These are phyloP conservation scores for Eucalyptus brandiana DNA, from an alignment of 345 rosid genomes.

Conservation along the genomic window DNA sequence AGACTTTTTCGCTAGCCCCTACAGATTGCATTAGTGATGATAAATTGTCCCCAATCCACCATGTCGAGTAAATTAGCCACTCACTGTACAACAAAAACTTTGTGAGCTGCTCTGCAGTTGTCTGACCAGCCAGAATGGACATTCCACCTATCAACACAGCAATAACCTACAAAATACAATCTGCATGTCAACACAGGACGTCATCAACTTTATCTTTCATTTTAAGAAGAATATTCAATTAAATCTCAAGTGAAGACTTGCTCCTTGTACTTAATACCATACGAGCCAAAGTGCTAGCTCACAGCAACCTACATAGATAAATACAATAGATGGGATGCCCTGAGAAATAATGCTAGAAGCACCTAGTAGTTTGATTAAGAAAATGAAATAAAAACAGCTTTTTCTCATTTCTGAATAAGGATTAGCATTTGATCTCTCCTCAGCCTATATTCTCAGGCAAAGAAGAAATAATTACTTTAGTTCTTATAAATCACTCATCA, in stretches of 20 bases:
- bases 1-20: constrained; percentile 98
- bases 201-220: background rate
- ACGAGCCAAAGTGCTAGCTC: background rate
- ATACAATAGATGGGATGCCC: background rate
- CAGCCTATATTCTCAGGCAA: background rate
- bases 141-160: constrained; percentile 89
- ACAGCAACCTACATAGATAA: background rate
- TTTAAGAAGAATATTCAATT: background rate
- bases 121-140: constrained; percentile 73
- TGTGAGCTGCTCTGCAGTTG: constrained; percentile 90
- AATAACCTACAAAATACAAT: constrained; percentile 43
- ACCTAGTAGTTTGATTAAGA: background rate
- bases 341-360: background rate
- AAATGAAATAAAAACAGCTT: background rate
- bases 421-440: background rate
- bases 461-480: background rate
- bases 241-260: background rate
- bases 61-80: constrained; percentile 93
- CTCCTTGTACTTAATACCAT: background rate
- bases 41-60: constrained; percentile 96
- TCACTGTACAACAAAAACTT: constrained; percentile 92
- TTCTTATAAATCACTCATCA: background rate
- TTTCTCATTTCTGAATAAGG: background rate
- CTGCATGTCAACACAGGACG: background rate
- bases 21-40: constrained; percentile 91